These are phyloP conservation scores for Cyamopsis tetragonoloba DNA, from an alignment of 306 rosid genomes.

Conservation along the genomic window DNA sequence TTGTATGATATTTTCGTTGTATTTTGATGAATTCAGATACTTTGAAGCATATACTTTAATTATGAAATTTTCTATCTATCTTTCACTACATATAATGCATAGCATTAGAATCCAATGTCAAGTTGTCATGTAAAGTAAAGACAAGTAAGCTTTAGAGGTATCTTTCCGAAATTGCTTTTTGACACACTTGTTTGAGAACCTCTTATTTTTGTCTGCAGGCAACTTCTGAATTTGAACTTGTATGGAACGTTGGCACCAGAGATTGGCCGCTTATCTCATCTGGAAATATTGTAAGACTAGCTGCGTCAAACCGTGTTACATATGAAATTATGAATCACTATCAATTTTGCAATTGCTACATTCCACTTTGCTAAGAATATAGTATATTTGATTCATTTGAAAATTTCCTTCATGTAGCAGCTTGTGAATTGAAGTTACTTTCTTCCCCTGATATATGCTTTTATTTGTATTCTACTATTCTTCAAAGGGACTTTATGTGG, in stretches of 20 bases:
- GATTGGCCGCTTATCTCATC: constrained; percentile 55
- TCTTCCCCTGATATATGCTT: constrained; percentile 25
- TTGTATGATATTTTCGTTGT: background rate
- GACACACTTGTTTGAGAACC: background rate
- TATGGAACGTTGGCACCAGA: constrained; percentile 69
- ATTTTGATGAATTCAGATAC: background rate
- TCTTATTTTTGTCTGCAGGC: constrained; percentile 50
- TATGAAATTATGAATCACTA: background rate
- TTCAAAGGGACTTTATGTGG: constrained; percentile 91
- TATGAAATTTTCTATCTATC: background rate
- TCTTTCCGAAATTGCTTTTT: background rate
- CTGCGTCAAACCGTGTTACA: background rate
- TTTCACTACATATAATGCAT: background rate
- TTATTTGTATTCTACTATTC: constrained; percentile 20
- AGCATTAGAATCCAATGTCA: constrained; percentile 13
- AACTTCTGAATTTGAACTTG: constrained; percentile 53
- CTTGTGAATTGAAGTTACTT: background rate
- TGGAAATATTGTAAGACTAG: constrained; percentile 63
- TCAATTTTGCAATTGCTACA: background rate
- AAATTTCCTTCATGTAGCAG: constrained; percentile 6
- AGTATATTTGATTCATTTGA: constrained; percentile 3
- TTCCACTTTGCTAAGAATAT: constrained; percentile 9
- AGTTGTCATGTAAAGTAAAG: background rate
- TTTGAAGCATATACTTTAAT: background rate
- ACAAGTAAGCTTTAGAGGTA: constrained; percentile 14